Conservation (phyloP, 164 flowering plant genomes). For the Annona cherimola region DNA sequence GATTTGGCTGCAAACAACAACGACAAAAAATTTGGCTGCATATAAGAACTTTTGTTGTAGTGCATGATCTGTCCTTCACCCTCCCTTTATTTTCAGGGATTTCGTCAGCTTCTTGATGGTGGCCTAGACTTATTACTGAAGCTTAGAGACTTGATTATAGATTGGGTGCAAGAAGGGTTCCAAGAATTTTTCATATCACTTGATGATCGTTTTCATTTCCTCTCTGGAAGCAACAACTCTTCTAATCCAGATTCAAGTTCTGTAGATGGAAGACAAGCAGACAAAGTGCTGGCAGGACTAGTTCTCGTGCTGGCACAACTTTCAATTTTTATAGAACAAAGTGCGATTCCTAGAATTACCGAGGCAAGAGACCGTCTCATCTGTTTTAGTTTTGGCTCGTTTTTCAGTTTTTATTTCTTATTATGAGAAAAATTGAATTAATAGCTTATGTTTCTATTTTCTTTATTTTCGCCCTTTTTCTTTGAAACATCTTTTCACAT, state of each 20-base stretch:
- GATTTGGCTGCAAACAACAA: too few relatives aligned
- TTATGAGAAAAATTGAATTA: neutral
- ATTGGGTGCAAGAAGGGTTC: conserved; percentile 97
- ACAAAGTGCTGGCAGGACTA: conserved; percentile 65
- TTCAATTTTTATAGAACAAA: conserved; percentile 81
- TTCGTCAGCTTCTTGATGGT: conserved; percentile 80
- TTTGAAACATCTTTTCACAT: neutral
- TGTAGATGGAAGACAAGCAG: conserved; percentile 46
- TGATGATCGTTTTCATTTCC: conserved; percentile 49
- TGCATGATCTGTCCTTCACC: neutral
- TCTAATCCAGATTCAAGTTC: conserved; percentile 35
- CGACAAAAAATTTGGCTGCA: too few relatives aligned
- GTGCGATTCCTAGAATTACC: conserved; percentile 87
- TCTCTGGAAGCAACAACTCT: conserved; percentile 52
- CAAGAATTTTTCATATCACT: conserved; percentile 81
- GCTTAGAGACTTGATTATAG: conserved; percentile 53
- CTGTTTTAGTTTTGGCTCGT: neutral
- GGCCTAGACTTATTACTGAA: conserved; percentile 47
- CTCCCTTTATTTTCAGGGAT: conserved; percentile 46
- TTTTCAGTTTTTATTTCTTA: neutral
- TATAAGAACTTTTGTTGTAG: too few relatives aligned
- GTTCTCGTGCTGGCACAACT: conserved; percentile 88
- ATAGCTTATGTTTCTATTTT: neutral
- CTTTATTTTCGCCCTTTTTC: too few relatives aligned
- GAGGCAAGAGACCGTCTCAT: conserved; percentile 51